A percentile compares a stretch with the other conserved stretches of the same genome.
Conservation (phyloP, 2,329 filamentous ascomycete species). For the Fusarium sp. region DNA sequence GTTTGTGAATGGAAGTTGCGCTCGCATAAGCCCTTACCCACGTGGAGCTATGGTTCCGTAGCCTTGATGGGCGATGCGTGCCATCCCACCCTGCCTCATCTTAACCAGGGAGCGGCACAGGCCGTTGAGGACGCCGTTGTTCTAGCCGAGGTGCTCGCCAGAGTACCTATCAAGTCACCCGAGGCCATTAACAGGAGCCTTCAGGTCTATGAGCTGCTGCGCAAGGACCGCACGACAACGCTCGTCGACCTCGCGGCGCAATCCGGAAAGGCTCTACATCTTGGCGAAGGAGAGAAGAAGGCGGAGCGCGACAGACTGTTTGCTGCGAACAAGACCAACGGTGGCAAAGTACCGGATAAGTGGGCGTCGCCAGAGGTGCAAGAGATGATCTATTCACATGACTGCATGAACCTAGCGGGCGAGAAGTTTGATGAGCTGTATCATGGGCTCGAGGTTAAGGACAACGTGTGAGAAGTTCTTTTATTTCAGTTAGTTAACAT, state of each 20-base stretch:
- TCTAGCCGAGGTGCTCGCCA: slow-evolving; percentile 63
- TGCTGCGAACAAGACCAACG: slow-evolving; percentile 61
- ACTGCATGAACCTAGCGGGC: slow-evolving; percentile 65
- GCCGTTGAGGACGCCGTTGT: slow-evolving; percentile 74
- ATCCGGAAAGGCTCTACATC: slow-evolving; percentile 63
- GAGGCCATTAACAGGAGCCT: slow-evolving; percentile 60
- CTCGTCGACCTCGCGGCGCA: slow-evolving; percentile 66
- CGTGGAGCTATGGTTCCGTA: slow-evolving; percentile 67
- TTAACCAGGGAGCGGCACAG: slow-evolving; percentile 74
- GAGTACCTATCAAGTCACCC: slow-evolving; percentile 51
- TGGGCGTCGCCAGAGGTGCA: slow-evolving; percentile 77
- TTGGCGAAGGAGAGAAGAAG: too few relatives aligned
- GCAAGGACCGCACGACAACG: slow-evolving; percentile 64
- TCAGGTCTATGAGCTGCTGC: slow-evolving; percentile 65
- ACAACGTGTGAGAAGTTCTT: too few relatives aligned
- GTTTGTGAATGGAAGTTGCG: slow-evolving; percentile 74
- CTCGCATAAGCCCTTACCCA: slow-evolving; percentile 65
- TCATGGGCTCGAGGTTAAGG: too few relatives aligned
- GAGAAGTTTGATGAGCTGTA: slow-evolving; percentile 64
- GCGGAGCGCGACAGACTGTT: slow-evolving; percentile 68
- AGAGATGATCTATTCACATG: slow-evolving; percentile 71
- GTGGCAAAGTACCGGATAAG: slow-evolving; percentile 68
- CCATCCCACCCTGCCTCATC: slow-evolving; percentile 74
- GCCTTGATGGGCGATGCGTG: slow-evolving; percentile 72
- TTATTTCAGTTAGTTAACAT: too few relatives aligned